Percentiles rank a stretch among this genome's conserved stretches.
Evolutionary conservation across 2,329 filamentous ascomycete genomes (phyloP).

Genomic region (Botryosphaeria dothidea): DNA sequence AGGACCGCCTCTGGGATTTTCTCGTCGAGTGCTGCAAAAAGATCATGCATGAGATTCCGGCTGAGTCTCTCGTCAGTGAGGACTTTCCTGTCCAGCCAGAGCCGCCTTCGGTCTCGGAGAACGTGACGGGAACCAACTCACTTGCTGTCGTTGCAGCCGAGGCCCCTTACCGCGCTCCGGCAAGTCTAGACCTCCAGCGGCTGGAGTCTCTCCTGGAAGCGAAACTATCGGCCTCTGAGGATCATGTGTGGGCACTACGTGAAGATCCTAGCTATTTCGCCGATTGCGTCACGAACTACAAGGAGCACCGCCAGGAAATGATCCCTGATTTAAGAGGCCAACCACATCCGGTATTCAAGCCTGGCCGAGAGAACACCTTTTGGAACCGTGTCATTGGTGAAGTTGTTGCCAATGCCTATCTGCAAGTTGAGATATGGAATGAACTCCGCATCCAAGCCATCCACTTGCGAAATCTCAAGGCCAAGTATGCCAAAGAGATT

Average conservation of each 20-base stretch:
- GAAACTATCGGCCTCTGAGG: conserved; percentile 46
- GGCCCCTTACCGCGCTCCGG: conserved; percentile 55
- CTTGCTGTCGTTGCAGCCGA: conserved; percentile 48
- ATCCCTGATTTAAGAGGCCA: conserved; percentile 43
- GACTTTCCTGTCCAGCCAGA: conserved; percentile 41
- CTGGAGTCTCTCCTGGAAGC: conserved; percentile 49
- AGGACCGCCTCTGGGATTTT: conserved; percentile 51
- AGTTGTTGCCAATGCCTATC: conserved; percentile 36
- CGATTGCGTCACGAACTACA: conserved; percentile 43
- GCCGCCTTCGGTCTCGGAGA: conserved; percentile 33
- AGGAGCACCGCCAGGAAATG: conserved; percentile 50
- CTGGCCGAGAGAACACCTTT: conserved; percentile 28
- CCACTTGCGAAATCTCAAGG: conserved; percentile 31
- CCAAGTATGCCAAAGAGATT: conserved; percentile 36
- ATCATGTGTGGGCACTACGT: conserved; percentile 57
- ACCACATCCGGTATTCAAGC: conserved; percentile 29
- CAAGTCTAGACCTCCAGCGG: conserved; percentile 46
- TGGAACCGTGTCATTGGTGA: conserved; percentile 44
- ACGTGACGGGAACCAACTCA: conserved; percentile 36
- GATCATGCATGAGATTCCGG: conserved; percentile 55
- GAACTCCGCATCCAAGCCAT: conserved; percentile 37
- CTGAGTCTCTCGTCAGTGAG: conserved; percentile 29
- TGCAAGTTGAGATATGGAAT: conserved; percentile 41
- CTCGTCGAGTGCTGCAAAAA: conserved; percentile 49
- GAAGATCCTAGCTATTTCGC: conserved; percentile 62